These are phyloP conservation scores for Begonia loranthoides DNA, from an alignment of 306 rosid species.

Conservation along the genomic window DNA sequence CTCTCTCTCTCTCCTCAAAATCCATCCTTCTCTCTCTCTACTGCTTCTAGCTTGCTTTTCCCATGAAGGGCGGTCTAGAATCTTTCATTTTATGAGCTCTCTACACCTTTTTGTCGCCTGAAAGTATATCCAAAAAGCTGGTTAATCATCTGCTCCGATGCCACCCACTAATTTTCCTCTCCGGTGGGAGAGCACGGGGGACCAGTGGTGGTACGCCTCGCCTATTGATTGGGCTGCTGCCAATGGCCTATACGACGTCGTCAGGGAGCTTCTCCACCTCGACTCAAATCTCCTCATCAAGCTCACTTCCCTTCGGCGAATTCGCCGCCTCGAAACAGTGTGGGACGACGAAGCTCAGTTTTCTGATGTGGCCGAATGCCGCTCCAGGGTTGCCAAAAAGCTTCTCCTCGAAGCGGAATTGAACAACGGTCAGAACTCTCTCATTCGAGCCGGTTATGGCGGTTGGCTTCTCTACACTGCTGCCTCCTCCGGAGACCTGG, in stretches of 20 bases:
- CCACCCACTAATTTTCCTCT: slow-evolving; percentile 56
- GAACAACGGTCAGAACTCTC: slow-evolving; percentile 33
- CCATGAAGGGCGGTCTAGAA: no score
- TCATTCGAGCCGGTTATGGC: slow-evolving; percentile 77
- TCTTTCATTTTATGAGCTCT: no score
- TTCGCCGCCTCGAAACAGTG: slow-evolving; percentile 87
- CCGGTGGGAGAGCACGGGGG: slow-evolving; percentile 86
- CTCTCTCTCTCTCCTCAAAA: background rate
- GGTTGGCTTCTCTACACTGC: slow-evolving; percentile 97
- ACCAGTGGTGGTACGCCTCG: slow-evolving; percentile 95
- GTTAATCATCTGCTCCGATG: slow-evolving; percentile 9
- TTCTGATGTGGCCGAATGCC: slow-evolving; percentile 48
- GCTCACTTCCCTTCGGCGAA: slow-evolving; percentile 77
- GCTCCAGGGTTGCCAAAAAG: slow-evolving; percentile 49
- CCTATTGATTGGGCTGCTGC: slow-evolving; percentile 93
- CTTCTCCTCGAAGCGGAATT: slow-evolving; percentile 51
- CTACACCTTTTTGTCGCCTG: no score
- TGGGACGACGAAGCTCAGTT: slow-evolving; percentile 71
- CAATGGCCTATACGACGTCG: slow-evolving; percentile 71
- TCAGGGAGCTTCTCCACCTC: slow-evolving; percentile 72
- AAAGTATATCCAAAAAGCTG: no score
- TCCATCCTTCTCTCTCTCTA: no score
- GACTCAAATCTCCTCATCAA: slow-evolving; percentile 79
- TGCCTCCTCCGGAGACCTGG: slow-evolving; percentile 77
- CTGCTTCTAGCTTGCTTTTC: no score